Evolutionary conservation across 169 alveolate species (phyloP).

Genomic region (Babesia bigemina): DNA sequence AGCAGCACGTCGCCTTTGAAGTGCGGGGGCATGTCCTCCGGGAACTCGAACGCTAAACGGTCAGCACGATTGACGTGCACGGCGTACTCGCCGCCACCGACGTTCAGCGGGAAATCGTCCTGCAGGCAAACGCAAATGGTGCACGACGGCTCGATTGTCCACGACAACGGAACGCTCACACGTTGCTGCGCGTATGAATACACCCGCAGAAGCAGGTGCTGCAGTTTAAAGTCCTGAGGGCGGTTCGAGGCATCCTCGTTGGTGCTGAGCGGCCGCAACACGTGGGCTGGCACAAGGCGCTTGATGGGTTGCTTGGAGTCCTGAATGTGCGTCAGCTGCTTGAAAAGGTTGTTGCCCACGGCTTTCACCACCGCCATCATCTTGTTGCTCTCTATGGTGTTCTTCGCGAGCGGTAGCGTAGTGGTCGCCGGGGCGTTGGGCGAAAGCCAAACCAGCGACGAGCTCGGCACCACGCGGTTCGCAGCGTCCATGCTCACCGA

Average conservation of each 20-base stretch:
- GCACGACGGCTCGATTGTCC: slow-evolving; percentile 49
- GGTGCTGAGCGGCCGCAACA: slow-evolving; percentile 8
- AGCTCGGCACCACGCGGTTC: slow-evolving; percentile 18
- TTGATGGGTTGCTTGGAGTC: slow-evolving; percentile 28
- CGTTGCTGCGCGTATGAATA: slow-evolving; percentile 11
- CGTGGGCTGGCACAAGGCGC: slow-evolving; percentile 42
- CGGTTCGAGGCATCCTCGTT: not conserved
- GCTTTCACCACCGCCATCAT: slow-evolving; percentile 14
- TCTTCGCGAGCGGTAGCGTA: slow-evolving; percentile 32
- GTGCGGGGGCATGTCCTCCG: not conserved
- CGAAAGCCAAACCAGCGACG: slow-evolving; percentile 25
- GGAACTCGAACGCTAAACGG: not conserved
- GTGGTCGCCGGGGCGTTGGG: slow-evolving; percentile 12
- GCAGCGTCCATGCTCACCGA: slow-evolving; percentile 26
- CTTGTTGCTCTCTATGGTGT: slow-evolving; percentile 26
- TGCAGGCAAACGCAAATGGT: slow-evolving; percentile 59
- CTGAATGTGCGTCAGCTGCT: slow-evolving; percentile 38
- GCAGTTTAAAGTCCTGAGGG: slow-evolving; percentile 25
- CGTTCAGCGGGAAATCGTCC: slow-evolving; percentile 42
- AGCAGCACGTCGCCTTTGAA: slow-evolving; percentile 59
- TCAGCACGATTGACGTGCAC: not conserved
- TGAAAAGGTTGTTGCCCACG: slow-evolving; percentile 42
- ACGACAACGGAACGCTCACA: slow-evolving; percentile 50
- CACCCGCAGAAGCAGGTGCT: slow-evolving; percentile 46
- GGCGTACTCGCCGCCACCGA: not conserved